Evolutionary conservation across 306 rosid genomes (phyloP).

Genomic region (Oxytropis ochrocephala): DNA sequence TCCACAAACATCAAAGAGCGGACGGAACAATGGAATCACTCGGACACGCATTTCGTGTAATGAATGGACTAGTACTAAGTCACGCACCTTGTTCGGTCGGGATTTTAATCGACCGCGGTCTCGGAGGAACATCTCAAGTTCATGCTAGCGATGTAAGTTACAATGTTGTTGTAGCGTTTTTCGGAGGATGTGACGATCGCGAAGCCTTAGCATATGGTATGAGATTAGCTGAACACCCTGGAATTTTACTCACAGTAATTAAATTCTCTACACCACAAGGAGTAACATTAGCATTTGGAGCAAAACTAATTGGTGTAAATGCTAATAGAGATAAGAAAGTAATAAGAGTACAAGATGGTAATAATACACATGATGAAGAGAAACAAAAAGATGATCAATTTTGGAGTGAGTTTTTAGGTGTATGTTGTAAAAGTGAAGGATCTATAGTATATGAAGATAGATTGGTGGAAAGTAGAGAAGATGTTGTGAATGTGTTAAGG

Average conservation of each 20-base stretch:
- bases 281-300: constrained; percentile 38
- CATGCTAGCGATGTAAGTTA: constrained; percentile 57
- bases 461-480: constrained; percentile 36
- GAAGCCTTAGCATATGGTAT: constrained; percentile 63
- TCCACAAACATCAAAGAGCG: constrained; percentile 48
- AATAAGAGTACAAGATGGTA: neutral
- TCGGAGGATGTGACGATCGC: constrained; percentile 58
- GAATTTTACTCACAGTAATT: constrained; percentile 34
- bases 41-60: constrained; percentile 28
- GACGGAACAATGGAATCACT: constrained; percentile 59
- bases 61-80: constrained; percentile 41
- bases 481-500: constrained; percentile 22
- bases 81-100: constrained; percentile 70
- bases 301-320: constrained; percentile 26
- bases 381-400: constrained; percentile 30
- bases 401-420: constrained; percentile 29
- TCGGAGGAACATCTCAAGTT: constrained; percentile 59
- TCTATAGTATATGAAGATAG: constrained; percentile 42
- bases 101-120: constrained; percentile 59
- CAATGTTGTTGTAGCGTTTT: constrained; percentile 35
- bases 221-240: constrained; percentile 73
- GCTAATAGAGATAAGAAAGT: constrained; percentile 24
- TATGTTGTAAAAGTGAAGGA: constrained; percentile 7
- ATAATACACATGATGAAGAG: neutral
- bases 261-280: constrained; percentile 32